Percentiles rank a stretch among this genome's conserved stretches.
These are phyloP conservation scores for Alternaria burnsii DNA, from an alignment of 2,329 filamentous ascomycete genomes.

Conservation along the genomic window DNA sequence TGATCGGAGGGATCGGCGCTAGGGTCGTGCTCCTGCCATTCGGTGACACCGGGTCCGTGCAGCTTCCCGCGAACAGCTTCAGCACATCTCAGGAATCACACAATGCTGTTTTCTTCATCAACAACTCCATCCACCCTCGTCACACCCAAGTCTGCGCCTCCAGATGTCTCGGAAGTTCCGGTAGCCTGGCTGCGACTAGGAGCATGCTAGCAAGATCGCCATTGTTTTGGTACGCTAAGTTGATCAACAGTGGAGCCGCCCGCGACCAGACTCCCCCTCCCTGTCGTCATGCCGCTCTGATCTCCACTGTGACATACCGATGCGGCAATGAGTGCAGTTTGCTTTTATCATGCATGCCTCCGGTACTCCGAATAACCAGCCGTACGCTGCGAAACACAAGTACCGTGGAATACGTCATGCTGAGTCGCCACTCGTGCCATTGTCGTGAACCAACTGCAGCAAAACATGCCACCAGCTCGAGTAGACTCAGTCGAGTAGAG, in stretches of 20 bases:
- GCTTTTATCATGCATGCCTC: constrained; percentile 2
- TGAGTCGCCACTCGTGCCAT: constrained; percentile 18
- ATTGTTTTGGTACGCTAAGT: constrained; percentile 21
- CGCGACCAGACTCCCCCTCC: constrained; percentile 15
- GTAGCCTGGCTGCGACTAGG: constrained; percentile 13
- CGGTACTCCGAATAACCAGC: neutral
- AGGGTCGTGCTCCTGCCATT: constrained; percentile 22
- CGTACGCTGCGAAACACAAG: constrained; percentile 6
- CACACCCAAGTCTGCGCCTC: neutral
- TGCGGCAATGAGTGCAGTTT: neutral
- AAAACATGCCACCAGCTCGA: neutral
- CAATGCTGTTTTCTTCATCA: neutral
- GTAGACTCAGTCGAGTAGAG: neutral
- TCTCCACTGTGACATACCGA: constrained; percentile 19
- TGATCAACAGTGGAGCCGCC: constrained; percentile 32
- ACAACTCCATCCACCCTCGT: neutral
- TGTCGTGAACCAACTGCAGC: neutral
- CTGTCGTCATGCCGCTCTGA: constrained; percentile 35
- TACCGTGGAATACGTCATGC: constrained; percentile 25
- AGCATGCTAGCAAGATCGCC: constrained; percentile 11
- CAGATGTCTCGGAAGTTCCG: constrained; percentile 16
- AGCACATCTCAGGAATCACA: neutral
- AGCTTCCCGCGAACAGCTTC: constrained; percentile 2
- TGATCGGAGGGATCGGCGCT: constrained; percentile 21
- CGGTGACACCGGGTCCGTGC: constrained; percentile 14